phyloP scores from a whole-genome alignment of 257 asterid genomes.

The Forsythia suspensa region DNA sequence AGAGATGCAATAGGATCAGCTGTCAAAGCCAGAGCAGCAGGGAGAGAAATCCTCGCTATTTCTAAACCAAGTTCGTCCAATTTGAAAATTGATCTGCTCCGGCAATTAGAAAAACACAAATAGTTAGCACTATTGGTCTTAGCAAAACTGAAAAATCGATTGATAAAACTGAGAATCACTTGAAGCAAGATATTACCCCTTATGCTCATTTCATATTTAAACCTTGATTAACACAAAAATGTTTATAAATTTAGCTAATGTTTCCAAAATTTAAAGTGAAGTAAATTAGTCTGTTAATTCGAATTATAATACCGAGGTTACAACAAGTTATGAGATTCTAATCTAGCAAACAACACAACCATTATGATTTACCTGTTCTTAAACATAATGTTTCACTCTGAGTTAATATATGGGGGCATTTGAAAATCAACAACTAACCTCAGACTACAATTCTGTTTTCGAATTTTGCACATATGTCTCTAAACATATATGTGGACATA shows the following conservation, averaged over 20 bases:
- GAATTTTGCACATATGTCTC: neutral
- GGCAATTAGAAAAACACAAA: neutral
- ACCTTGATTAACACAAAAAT: neutral
- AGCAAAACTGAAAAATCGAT: neutral
- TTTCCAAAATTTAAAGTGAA: neutral
- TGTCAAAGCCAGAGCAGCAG: conserved; percentile 76
- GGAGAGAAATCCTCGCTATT: conserved; percentile 62
- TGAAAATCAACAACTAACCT: neutral
- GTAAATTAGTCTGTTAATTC: neutral
- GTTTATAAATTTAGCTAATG: neutral
- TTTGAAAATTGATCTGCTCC: conserved; percentile 31
- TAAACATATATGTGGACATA: neutral
- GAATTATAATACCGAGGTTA: neutral
- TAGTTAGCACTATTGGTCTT: neutral
- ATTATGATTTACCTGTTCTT: neutral
- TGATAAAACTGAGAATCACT: neutral
- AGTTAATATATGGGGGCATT: neutral
- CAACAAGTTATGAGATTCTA: neutral
- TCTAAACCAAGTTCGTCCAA: conserved; percentile 70
- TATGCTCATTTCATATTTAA: neutral
- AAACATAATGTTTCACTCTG: neutral
- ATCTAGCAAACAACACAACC: neutral
- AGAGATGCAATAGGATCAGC: conserved; percentile 93
- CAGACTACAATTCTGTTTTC: neutral
- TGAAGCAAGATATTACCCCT: neutral